Base-by-base conservation (phyloP, 2,329 filamentous ascomycete species). In the Fusarium sp. region DNA sequence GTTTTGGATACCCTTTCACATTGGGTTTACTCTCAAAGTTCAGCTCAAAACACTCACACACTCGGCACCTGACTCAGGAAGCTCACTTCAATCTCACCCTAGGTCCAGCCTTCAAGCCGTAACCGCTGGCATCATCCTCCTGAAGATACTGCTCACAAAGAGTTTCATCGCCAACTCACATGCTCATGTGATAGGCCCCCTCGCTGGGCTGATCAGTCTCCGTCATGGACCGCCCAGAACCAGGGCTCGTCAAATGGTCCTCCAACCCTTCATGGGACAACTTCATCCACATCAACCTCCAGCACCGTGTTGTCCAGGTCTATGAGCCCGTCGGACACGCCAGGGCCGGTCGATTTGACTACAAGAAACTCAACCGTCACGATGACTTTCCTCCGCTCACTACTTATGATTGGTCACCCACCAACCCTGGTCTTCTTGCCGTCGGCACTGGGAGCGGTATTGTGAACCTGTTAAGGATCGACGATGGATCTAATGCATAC, bases 401-500 rank as follows among this genome's bases (percentile, higher is more conserved):
- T 50, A 91, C 90, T 6, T 92, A 91, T 79, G 91, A 92, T 82
- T 92, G 90, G 91, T 92, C 90, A 14, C 89, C 90, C 30, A 86
- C 86, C 34, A 84, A 89, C n/a, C 85, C 87, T 35, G 90, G 91
- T 61, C 85, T 95, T 10, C 88, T 97, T 45, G 93, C 93, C 25
- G 89, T 97, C 32, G 94, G 94, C 45, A 93, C 93, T 13, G 89
- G 91, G 16, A 91, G 91, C 43, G 94, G 94, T 58, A 90, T 95
- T 66, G 93, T 95, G 72, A 92, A 93, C 72, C 85, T 97, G 23
- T 84, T 97, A 66, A 89, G 92, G 70, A 88, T 97, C 57, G 91
- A 95, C 78, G 91, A 94, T 76, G 89, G 90, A 73, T 92, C 88
- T 62, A 94, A 89, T 78, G 89, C 88, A 37, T 90, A 89, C 74